phyloP scores from a whole-genome alignment of 2,329 filamentous ascomycete species.

The Elsinoe perseae region DNA sequence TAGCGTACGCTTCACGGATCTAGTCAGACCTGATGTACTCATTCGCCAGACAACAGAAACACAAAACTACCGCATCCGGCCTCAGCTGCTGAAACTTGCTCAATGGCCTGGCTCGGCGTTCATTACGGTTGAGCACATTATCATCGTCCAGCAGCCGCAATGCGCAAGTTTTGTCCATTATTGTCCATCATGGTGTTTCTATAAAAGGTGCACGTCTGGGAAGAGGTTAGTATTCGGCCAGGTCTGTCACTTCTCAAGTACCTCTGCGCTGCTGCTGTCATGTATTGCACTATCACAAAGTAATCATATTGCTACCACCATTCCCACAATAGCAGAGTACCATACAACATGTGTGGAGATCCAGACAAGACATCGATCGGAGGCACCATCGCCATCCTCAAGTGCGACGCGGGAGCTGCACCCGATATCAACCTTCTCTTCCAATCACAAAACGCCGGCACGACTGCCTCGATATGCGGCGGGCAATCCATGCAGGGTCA shows the following conservation, averaged over 20 bases:
- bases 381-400: constrained; percentile 14
- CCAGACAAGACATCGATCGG: constrained; percentile 1
- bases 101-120: constrained; percentile 11
- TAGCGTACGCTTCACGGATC: background rate
- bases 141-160: constrained; percentile 5
- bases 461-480: constrained; percentile 11
- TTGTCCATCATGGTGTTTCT: constrained; percentile 1
- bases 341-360: constrained; percentile 4
- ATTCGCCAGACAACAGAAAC: background rate
- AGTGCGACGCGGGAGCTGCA: constrained; percentile 4
- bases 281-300: background rate
- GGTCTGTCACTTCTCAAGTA: background rate
- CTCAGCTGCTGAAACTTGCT: constrained; percentile 9
- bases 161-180: constrained; percentile 14
- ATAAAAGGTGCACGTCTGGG: background rate
- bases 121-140: constrained; percentile 15
- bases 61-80: background rate
- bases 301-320: background rate
- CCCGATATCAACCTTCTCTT: constrained; percentile 15
- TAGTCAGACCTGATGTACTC: background rate
- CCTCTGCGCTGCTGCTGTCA: background rate
- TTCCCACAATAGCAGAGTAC: background rate
- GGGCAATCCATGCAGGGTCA: background rate
- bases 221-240: background rate
- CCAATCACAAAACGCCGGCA: background rate